Conservation (phyloP, 306 rosid species). For the Ochetophila trinervis region DNA sequence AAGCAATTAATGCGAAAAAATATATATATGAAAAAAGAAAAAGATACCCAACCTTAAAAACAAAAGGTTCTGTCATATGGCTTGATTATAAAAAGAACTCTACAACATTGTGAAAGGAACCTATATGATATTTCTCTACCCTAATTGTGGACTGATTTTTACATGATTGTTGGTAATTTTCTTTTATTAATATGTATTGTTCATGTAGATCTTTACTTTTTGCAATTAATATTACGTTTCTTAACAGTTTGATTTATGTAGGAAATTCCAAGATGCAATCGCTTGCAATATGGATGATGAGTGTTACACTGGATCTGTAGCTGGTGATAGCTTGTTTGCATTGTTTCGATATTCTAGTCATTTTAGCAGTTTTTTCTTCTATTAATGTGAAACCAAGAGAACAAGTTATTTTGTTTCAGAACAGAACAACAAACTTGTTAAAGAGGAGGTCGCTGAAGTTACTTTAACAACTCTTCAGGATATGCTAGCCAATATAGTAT, state of each 20-base stretch:
- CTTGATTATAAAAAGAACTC: too few relatives aligned
- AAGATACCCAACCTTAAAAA: too few relatives aligned
- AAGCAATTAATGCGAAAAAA: too few relatives aligned
- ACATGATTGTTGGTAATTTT: background rate
- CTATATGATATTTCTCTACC: background rate
- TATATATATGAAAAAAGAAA: too few relatives aligned
- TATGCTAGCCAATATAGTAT: constrained; percentile 35
- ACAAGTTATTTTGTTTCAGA: constrained; percentile 35
- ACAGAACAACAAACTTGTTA: constrained; percentile 17
- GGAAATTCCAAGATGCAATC: constrained; percentile 54
- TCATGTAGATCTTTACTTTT: background rate
- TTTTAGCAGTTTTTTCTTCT: background rate
- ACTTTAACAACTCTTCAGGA: constrained; percentile 41
- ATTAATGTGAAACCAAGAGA: constrained; percentile 21
- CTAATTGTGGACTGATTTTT: background rate
- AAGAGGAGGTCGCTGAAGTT: constrained; percentile 38
- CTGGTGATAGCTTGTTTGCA: constrained; percentile 33
- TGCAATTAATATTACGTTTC: background rate
- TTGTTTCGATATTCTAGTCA: constrained; percentile 5
- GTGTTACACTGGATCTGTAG: constrained; percentile 22
- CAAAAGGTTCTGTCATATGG: too few relatives aligned
- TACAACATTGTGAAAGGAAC: background rate
- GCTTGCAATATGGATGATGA: constrained; percentile 25
- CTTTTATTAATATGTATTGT: background rate
- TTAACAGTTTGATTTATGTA: constrained; percentile 25